phyloP scores from a whole-genome alignment of 1,284 basidiomycete species.

The Anthracocystis panici-leucophaei region DNA sequence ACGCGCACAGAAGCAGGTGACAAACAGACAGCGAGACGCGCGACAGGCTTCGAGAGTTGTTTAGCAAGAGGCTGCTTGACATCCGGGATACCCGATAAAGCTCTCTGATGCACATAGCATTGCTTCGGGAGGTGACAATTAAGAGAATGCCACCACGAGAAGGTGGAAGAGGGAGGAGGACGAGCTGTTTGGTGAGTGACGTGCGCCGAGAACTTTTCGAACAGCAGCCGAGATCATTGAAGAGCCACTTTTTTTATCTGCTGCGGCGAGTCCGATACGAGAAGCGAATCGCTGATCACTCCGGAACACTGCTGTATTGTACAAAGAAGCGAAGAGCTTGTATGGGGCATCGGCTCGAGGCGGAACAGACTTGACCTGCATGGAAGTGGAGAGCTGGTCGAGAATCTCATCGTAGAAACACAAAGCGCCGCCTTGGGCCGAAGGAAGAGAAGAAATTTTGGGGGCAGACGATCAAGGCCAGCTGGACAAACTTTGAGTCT shows the following conservation, averaged over 20 bases:
- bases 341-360: slow-evolving; percentile 2
- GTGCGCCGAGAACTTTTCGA: slow-evolving; percentile 10
- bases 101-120: no score
- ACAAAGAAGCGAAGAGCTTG: not conserved
- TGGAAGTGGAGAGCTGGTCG: not conserved
- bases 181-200: slow-evolving; percentile 5
- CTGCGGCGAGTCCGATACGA: no score
- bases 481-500: not conserved
- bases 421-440: slow-evolving; percentile 23
- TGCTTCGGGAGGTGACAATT: no score
- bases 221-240: not conserved
- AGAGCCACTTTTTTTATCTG: not conserved
- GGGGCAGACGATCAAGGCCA: not conserved
- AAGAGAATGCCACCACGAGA: no score
- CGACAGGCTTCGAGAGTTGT: no score
- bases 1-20: no score
- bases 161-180: not conserved
- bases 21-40: no score
- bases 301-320: not conserved
- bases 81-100: no score
- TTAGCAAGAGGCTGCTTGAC: no score
- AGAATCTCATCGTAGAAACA: no score
- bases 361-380: not conserved
- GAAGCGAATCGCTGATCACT: not conserved
- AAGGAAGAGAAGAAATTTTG: not conserved